Conservation (phyloP, 352 stramenopile species). For the Thraustotheca clavata region DNA sequence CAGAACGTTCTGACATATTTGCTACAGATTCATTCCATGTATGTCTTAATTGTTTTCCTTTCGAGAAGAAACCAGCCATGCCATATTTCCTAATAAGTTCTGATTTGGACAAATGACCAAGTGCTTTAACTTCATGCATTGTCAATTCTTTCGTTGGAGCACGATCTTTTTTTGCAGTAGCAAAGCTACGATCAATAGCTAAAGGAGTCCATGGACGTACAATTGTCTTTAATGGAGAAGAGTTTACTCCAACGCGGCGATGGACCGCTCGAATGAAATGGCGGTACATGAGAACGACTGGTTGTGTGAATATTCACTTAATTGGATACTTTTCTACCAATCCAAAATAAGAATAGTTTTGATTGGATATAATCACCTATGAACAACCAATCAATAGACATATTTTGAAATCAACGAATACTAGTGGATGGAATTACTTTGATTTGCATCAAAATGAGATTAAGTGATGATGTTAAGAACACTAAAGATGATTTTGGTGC, state of each 20-base stretch:
- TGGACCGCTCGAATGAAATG: background rate
- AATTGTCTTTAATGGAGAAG: background rate
- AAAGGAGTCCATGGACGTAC: background rate
- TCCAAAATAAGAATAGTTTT: background rate
- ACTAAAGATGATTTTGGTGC: no score
- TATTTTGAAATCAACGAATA: no score
- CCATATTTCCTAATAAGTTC: background rate
- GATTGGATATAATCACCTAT: no score
- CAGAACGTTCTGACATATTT: no score
- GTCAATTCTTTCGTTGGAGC: background rate
- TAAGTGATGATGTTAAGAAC: no score
- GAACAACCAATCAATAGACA: no score
- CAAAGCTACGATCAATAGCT: background rate
- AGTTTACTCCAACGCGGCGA: background rate
- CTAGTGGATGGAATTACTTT: no score
- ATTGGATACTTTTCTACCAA: background rate
- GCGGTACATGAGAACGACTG: slow-evolving; percentile 6
- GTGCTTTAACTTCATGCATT: slow-evolving; percentile 1
- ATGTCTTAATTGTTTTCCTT: background rate
- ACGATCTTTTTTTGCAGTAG: background rate
- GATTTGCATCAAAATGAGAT: no score
- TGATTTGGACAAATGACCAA: background rate
- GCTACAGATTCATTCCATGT: slow-evolving; percentile 14
- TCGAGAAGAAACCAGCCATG: slow-evolving; percentile 2
- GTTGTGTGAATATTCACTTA: background rate